Evolutionary conservation across 768 basidiomycete genomes (phyloP), one percentile per base, ranked within the genome.

Genomic region (Trametes cubensis): DNA sequence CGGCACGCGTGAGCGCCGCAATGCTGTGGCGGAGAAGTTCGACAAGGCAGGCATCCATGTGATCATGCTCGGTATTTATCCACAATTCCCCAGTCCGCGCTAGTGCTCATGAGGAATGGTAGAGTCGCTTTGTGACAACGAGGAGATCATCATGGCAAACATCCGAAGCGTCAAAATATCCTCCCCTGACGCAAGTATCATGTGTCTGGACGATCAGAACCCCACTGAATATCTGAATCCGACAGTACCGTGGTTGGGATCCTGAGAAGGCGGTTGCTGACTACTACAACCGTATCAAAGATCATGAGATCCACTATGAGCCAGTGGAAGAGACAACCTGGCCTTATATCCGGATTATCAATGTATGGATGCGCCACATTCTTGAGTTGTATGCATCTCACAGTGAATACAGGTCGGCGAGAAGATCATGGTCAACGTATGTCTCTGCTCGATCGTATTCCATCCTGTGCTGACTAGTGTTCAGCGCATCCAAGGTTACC

Each of bases 121-220:
- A 98, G 96, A 99, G 74, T 90, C 91, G 20, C 70, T 92, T 17
- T 98, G 97, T 72, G 92, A 95, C 71, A 89, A 95, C 68, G 85
- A 89, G 61, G 92, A 95, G 63, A 89, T 98, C 57, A 95, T 99
- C 63, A 89, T 96, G 67, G 86, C 83, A 2, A 99, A 99, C 71
- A 98, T 97, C 55, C 85, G 97, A 48, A 93, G 85, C 65, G 96
- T 98, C 76, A 98, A 99, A 82, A 92, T 99, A 51, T 97, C 95
- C 8, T 98, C 96, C 15, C 97, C 96, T 4, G 96, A 99, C 74
- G 96, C 95, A 70, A 44, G 92, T 81, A 20, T 14, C 25, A 30
- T 45, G 34, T 41, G 14, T 25, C 10, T 30, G 7, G 18, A n/a
- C 28, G 45, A 15, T 20, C 14, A n/a, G n/a, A n/a, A n/a, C n/a